Percentiles rank a stretch among this genome's conserved stretches.
Evolutionary conservation across 2,329 filamentous ascomycete species (phyloP).

Genomic region (Coleophoma cylindrospora): DNA sequence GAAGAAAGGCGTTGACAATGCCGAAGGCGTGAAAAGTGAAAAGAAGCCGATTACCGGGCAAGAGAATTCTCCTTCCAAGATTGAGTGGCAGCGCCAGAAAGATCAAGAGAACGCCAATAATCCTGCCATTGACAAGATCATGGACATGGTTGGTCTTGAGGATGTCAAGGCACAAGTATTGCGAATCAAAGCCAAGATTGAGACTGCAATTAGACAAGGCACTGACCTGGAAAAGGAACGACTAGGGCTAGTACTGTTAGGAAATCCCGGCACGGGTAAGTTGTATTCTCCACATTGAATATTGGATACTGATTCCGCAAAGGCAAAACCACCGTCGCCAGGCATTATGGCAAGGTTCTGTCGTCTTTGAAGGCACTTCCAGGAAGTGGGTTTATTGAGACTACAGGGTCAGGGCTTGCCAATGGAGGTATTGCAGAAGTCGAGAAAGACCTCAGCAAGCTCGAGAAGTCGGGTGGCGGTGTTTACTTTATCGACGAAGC

Average conservation of each 20-base stretch:
- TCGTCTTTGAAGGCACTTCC: conserved; percentile 56
- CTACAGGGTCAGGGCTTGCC: conserved; percentile 61
- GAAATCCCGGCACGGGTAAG: conserved; percentile 70
- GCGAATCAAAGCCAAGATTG: conserved; percentile 56
- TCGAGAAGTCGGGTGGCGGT: conserved; percentile 62
- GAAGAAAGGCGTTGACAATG: too few relatives aligned
- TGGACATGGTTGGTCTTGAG: conserved; percentile 68
- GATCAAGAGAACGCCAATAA: conserved; percentile 43
- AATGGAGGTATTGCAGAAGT: conserved; percentile 54
- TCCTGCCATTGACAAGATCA: conserved; percentile 53
- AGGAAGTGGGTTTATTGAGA: conserved; percentile 57
- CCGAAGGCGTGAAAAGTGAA: too few relatives aligned
- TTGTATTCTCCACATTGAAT: background rate
- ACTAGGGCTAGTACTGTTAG: conserved; percentile 58
- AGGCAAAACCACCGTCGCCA: conserved; percentile 67
- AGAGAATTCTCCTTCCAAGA: conserved; percentile 26
- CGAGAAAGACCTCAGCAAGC: conserved; percentile 48
- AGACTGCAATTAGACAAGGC: conserved; percentile 52
- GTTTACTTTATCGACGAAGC: conserved; percentile 76
- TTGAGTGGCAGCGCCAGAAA: conserved; percentile 62
- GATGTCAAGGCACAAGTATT: conserved; percentile 62
- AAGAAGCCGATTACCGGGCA: conserved; percentile 5
- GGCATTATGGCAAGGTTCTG: conserved; percentile 64
- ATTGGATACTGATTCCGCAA: conserved; percentile 45
- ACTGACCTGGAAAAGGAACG: conserved; percentile 51